phyloP scores from a whole-genome alignment of 2,329 filamentous ascomycete genomes.

The Monilinia polystroma region DNA sequence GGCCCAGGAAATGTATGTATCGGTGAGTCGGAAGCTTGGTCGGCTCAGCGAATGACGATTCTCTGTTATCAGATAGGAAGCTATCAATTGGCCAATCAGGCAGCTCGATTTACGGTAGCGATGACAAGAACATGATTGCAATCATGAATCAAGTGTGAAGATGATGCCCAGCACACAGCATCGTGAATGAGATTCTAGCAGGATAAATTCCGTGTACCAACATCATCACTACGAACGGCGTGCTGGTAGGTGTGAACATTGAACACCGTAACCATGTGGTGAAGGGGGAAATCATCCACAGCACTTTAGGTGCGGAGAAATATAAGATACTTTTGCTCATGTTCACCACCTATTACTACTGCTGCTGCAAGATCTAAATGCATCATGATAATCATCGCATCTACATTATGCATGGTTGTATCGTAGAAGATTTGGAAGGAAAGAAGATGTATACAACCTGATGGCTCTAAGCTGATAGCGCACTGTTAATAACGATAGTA shows the following conservation, averaged over 20 bases:
- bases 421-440: neutral
- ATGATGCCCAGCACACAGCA: neutral
- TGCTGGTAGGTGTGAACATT: neutral
- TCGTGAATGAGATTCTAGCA: neutral
- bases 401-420: neutral
- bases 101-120: neutral
- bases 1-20: constrained; percentile 10
- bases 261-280: neutral
- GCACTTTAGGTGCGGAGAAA: neutral
- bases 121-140: neutral
- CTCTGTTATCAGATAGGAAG: constrained; percentile 16
- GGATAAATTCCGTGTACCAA: neutral
- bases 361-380: constrained; percentile 12
- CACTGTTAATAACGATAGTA: neutral
- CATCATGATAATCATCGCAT: constrained; percentile 10
- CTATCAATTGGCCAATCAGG: constrained; percentile 20
- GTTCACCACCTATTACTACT: neutral
- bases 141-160: neutral
- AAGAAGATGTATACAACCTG: too few species aligned
- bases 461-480: constrained; percentile 1
- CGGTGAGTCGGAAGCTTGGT: constrained; percentile 19
- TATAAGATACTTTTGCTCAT: neutral
- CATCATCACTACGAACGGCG: neutral
- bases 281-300: neutral
- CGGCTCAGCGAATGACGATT: constrained; percentile 20